These are phyloP conservation scores for Daucus carota DNA, from an alignment of 129 eudicot genomes.

Conservation along the genomic window DNA sequence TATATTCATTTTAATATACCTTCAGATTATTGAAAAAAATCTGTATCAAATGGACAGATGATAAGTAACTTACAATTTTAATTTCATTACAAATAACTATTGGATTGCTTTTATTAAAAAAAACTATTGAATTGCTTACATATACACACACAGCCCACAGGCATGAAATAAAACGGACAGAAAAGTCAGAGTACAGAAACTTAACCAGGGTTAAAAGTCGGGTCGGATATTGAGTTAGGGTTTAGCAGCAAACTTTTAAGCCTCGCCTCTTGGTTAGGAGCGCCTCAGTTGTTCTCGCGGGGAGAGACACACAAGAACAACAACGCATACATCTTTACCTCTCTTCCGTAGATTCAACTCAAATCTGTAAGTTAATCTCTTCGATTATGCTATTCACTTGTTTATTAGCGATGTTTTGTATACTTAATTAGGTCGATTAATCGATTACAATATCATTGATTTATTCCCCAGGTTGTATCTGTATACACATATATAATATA, in stretches of 20 bases:
- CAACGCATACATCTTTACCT: neutral
- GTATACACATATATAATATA: neutral
- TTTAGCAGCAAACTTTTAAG: neutral
- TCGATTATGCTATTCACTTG: too few relatives aligned
- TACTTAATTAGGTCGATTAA: neutral
- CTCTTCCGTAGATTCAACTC: neutral
- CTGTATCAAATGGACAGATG: too few relatives aligned
- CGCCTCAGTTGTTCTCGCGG: slow-evolving; percentile 11
- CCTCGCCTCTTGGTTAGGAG: neutral
- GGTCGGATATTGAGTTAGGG: slow-evolving; percentile 6
- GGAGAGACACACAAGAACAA: neutral
- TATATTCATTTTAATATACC: too few relatives aligned
- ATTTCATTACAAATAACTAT: too few relatives aligned
- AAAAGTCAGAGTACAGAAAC: neutral
- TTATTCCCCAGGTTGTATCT: neutral
- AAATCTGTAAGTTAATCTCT: neutral
- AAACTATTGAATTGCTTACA: too few relatives aligned
- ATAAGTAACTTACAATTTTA: too few relatives aligned
- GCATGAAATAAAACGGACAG: too few relatives aligned
- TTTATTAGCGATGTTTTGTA: neutral
- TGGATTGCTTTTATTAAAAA: too few relatives aligned
- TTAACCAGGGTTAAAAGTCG: slow-evolving; percentile 2
- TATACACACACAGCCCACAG: too few relatives aligned
- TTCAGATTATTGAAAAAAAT: too few relatives aligned
- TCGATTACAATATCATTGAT: neutral